Percentiles rank a stretch among this genome's conserved stretches.
phyloP scores from a whole-genome alignment of 2,329 filamentous ascomycete species.

The Anthostomella pinea region DNA sequence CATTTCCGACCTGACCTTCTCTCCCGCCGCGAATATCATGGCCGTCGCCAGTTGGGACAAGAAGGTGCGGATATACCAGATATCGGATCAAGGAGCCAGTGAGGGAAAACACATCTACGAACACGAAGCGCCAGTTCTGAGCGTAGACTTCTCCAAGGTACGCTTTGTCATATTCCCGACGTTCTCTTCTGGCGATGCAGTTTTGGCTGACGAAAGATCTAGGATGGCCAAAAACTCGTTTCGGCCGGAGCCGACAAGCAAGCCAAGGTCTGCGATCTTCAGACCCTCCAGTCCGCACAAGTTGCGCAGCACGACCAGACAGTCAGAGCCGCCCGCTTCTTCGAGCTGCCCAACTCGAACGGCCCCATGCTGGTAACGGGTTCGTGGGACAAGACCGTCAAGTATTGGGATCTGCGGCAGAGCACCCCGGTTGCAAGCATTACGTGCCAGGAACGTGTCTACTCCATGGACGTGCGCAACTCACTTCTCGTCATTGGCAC shows the following conservation, averaged over 20 bases:
- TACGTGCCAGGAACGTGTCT: conserved; percentile 73
- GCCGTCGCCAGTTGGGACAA: conserved; percentile 96
- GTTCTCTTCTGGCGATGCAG: neutral
- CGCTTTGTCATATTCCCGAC: conserved; percentile 26
- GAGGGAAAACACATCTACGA: conserved; percentile 84
- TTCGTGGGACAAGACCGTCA: conserved; percentile 86
- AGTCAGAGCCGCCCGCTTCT: conserved; percentile 75
- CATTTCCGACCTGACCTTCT: conserved; percentile 81
- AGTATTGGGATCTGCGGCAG: conserved; percentile 80
- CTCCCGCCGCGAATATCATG: conserved; percentile 66
- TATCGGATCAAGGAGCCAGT: conserved; percentile 72
- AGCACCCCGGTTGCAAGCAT: conserved; percentile 64
- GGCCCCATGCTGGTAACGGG: conserved; percentile 87
- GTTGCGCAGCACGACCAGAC: conserved; percentile 83
- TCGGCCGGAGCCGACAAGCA: conserved; percentile 90
- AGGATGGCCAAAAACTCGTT: conserved; percentile 89
- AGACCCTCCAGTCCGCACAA: conserved; percentile 62
- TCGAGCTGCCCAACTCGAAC: conserved; percentile 60
- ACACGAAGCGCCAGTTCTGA: conserved; percentile 80
- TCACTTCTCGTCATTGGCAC: conserved; percentile 89
- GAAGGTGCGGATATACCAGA: conserved; percentile 95
- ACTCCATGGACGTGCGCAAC: conserved; percentile 87
- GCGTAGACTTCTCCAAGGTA: conserved; percentile 86
- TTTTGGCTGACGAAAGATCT: conserved; percentile 7
- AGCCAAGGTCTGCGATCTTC: conserved; percentile 82